Base-by-base conservation (phyloP, 106 monocot species). In the Narthecium ossifragum region DNA sequence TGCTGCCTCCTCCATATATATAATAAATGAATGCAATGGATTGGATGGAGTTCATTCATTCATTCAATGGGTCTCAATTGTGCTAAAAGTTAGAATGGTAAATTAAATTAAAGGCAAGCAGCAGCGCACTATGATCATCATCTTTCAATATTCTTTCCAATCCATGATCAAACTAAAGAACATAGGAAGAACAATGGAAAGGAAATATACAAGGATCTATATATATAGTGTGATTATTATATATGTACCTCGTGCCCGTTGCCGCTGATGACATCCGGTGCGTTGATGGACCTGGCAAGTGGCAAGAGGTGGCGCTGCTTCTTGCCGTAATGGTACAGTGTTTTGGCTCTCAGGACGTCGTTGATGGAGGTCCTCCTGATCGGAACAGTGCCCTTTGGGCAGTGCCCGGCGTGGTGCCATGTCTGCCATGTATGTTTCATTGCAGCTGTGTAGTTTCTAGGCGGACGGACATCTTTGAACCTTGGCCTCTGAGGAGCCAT, bases 171-270 rank as follows among this genome's bases (percentile, higher is more conserved):
- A n/a, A n/a, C n/a, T n/a, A n/a, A n/a, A n/a, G n/a, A n/a, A n/a
- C n/a, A n/a, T n/a, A n/a, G n/a, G n/a, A n/a, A n/a, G n/a, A n/a
- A n/a, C n/a, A n/a, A n/a, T n/a, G n/a, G n/a, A n/a, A n/a, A n/a
- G n/a, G n/a, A n/a, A n/a, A n/a, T n/a, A n/a, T n/a, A n/a, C n/a
- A n/a, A n/a, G n/a, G n/a, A n/a, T n/a, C n/a, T n/a, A n/a, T n/a
- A n/a, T n/a, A n/a, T n/a, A n/a, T n/a, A n/a, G n/a, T n/a, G n/a
- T n/a, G n/a, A n/a, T n/a, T 55, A 47, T 34, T 53, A 65, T 38
- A 32, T 32, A 32, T 31, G 3, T 63, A 96, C 94, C 90, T 96
- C 94, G 58, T 96, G 94, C 9, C 89, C 94, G 41, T 96, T 96
- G 72, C 85, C 94, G 48, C 90, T 96, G 46, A 86, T 82, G 0